Conservation (phyloP, 495 filamentous ascomycete genomes). For the Xylaria flabelliformis region DNA sequence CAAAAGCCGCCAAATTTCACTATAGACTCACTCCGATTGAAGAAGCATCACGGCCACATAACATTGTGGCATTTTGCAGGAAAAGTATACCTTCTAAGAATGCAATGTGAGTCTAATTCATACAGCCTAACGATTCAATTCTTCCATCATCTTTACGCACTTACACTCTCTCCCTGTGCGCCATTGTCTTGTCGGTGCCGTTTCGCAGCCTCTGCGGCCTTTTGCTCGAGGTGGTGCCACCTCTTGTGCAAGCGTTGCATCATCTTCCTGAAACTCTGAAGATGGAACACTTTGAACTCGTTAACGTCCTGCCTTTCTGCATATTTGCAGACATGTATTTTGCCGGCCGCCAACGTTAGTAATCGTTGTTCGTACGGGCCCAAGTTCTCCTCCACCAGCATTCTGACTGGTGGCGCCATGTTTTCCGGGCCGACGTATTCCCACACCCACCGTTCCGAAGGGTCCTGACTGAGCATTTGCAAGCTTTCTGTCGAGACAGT, state of each 20-base stretch:
- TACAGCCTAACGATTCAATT: slow-evolving; percentile 6
- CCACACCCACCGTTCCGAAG: slow-evolving; percentile 42
- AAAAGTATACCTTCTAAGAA: neutral
- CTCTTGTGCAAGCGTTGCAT: slow-evolving; percentile 14
- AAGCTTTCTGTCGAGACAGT: slow-evolving; percentile 1
- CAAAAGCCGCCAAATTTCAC: neutral
- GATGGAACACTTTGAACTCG: slow-evolving; percentile 28
- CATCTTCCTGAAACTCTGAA: slow-evolving; percentile 23
- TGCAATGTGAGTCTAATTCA: slow-evolving; percentile 14
- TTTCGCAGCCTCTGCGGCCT: neutral
- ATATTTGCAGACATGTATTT: slow-evolving; percentile 45
- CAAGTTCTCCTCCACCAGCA: slow-evolving; percentile 56
- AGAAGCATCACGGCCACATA: neutral
- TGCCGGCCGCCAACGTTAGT: slow-evolving; percentile 50
- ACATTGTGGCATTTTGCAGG: neutral
- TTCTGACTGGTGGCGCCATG: slow-evolving; percentile 42
- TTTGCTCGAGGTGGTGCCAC: neutral
- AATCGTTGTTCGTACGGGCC: slow-evolving; percentile 58
- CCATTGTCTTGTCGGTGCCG: neutral
- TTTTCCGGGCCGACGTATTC: slow-evolving; percentile 54
- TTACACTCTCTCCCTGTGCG: neutral
- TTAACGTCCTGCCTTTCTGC: slow-evolving; percentile 40
- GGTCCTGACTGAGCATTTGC: slow-evolving; percentile 21
- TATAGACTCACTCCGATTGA: neutral
- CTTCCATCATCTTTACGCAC: neutral